Evolutionary conservation across 371 early-diverging fungal species (phyloP), one percentile per base, ranked within the genome.

Genomic region (Mortierella polycephala): DNA sequence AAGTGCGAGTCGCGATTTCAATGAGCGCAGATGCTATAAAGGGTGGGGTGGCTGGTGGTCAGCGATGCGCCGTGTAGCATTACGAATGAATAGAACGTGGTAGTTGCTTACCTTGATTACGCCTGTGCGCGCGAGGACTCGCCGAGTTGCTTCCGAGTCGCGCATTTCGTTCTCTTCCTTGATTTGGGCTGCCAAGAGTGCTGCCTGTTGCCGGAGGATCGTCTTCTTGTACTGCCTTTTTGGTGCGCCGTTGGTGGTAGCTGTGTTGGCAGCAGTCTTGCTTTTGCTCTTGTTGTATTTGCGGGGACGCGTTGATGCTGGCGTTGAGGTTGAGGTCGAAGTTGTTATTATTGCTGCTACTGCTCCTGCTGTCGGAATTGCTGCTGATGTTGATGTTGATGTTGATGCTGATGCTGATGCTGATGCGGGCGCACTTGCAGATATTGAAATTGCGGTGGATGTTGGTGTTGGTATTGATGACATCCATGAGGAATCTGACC

Each of bases 151-250:
- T 37, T 76, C 77, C 21, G 47, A 21, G 44, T 76, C 61, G 20
- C 77, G 77, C 16, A n/a, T 39, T 42, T 76, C 64, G 50, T 76
- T 76, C 60, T 76, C 77, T 13, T 60, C 71, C 41, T 71, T 71
- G 60, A 76, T 63, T 21, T 76, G 77, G 7, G 77, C 77, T 8
- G 77, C 77, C 52, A 76, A 52, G 40, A 66, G 61, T 5, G 67
- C 71, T 18, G 77, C 77, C 41, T 76, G 77, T 20, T 71, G 71
- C 11, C 77, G 64, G 14, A 76, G 68, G 23, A 76, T 76, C n/a
- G 77, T 76, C 56, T 76, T 76, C 61, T 71, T 71, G 62, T 76
- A 76, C 44, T 67, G 77, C 30, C 77, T 41, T 53, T 64, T 67
- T 7, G 70, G 69, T 0, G 62, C 56, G 23, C 45, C 57, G n/a